Conservation (phyloP, 1,284 basidiomycete genomes). For the Ganoderma boninense region DNA sequence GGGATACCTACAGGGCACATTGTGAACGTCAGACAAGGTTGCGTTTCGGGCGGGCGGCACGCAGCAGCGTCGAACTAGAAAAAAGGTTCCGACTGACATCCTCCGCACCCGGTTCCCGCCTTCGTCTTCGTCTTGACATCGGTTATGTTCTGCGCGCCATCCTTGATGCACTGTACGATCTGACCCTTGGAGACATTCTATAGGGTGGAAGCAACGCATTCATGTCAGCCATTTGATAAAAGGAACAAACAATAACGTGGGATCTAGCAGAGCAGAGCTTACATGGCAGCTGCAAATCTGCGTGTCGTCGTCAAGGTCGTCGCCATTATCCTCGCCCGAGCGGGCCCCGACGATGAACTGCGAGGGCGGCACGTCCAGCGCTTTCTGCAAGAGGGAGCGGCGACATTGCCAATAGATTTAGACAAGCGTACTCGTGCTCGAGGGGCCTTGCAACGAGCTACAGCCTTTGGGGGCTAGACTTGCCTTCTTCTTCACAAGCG, state of each 20-base stretch:
- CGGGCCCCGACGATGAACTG: constrained; percentile 68
- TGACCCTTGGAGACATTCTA: constrained; percentile 72
- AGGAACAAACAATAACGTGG: background rate
- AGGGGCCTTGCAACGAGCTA: background rate
- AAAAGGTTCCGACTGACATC: constrained; percentile 66
- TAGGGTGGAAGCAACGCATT: background rate
- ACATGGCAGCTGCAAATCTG: constrained; percentile 77
- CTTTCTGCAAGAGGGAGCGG: constrained; percentile 51
- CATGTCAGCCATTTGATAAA: background rate
- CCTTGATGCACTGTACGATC: constrained; percentile 63
- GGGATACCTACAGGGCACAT: constrained; percentile 46
- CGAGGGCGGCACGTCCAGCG: constrained; percentile 69
- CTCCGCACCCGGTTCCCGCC: constrained; percentile 79
- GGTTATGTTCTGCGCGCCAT: constrained; percentile 58
- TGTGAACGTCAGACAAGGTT: constrained; percentile 12
- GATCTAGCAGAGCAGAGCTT: constrained; percentile 17
- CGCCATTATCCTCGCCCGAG: constrained; percentile 64
- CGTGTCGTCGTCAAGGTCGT: constrained; percentile 75
- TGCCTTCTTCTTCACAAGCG: constrained; percentile 77
- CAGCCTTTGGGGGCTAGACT: constrained; percentile 6
- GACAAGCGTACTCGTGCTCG: constrained; percentile 1
- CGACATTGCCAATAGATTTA: constrained; percentile 2
- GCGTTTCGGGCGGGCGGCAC: background rate
- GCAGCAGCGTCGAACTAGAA: constrained; percentile 48
- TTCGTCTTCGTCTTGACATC: constrained; percentile 77